Base-by-base conservation (phyloP, 345 rosid genomes). In the Syzygium oleosum region DNA sequence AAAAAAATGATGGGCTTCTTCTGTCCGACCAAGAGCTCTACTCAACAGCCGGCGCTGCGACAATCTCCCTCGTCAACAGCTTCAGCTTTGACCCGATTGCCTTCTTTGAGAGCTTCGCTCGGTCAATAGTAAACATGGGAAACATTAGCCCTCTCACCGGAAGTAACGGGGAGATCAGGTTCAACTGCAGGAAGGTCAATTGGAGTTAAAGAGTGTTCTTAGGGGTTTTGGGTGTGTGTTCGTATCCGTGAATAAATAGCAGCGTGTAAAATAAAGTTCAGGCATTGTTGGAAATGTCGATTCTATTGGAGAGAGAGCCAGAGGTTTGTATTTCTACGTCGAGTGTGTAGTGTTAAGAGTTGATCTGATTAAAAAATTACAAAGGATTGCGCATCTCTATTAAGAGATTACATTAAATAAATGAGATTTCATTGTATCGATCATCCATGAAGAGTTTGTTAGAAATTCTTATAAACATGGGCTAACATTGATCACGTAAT, bases 51-150 rank as follows among this genome's bases (percentile, higher is more conserved):
- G 93, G 91, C 1, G 88, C 93, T 1, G 84, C 88, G 52, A 90
- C 92, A 5, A 85, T 87, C n/a, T 19, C 91, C 46, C 38, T 90
- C 31, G 94, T 94, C 49, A 91, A 90, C 85, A 54, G 31, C 52
- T 94, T 92, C 54, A 90, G 90, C 3, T 25, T 79, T 16, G 88
- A 54, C 89, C 91, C 88, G 68, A 52, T 87, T 5, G 88, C 88
- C 11, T 93, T 93, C 88, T 91, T 92, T 31, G 88, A 86, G 11
- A 89, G 88, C 88, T 92, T 93, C 83, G 91, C 84, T 79, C 88
- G 61, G 88, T 90, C 93, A 15, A 93, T 93, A 91, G 87, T 92
- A 43, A 93, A 89, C 5, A 90, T 92, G 94, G 93, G 94, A 80
- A 91, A 89, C 52, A 89, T 86, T 49, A 88, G 83, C 13, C 86